phyloP scores from a whole-genome alignment of 2,329 filamentous ascomycete genomes.

The Didymosphaeria variabile region DNA sequence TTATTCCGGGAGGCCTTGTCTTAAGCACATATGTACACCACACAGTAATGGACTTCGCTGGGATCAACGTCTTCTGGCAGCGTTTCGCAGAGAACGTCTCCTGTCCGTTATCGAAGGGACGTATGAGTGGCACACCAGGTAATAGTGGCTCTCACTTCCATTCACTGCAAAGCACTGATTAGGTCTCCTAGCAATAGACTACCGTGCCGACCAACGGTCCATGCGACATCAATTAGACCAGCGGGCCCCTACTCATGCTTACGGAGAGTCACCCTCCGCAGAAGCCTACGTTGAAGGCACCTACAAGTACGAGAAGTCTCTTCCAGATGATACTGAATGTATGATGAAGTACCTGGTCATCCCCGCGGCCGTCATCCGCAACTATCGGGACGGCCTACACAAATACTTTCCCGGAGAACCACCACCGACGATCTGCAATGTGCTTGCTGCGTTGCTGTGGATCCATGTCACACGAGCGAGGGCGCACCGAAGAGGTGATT shows the following conservation, averaged over 20 bases:
- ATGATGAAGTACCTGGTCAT: slow-evolving; percentile 41
- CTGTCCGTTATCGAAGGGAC: slow-evolving; percentile 15
- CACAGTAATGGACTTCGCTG: slow-evolving; percentile 43
- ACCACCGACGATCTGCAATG: slow-evolving; percentile 41
- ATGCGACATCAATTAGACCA: slow-evolving; percentile 35
- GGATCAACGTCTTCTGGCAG: slow-evolving; percentile 40
- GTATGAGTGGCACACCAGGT: slow-evolving; percentile 16
- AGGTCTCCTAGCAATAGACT: slow-evolving; percentile 27
- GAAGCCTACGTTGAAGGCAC: slow-evolving; percentile 41
- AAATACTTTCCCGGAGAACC: slow-evolving; percentile 27
- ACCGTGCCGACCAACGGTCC: slow-evolving; percentile 32
- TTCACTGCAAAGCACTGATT: slow-evolving; percentile 16
- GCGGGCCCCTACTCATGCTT: slow-evolving; percentile 20
- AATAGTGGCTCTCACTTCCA: not conserved
- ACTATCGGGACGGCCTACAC: slow-evolving; percentile 37
- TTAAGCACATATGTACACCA: slow-evolving; percentile 48
- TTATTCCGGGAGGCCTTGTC: slow-evolving; percentile 47
- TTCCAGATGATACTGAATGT: slow-evolving; percentile 36
- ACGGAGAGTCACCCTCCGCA: slow-evolving; percentile 23
- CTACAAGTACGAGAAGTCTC: slow-evolving; percentile 36
- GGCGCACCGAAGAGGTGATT: slow-evolving; percentile 29
- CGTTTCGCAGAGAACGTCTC: slow-evolving; percentile 36
- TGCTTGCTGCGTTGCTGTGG: slow-evolving; percentile 46
- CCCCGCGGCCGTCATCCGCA: slow-evolving; percentile 35
- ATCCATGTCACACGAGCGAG: slow-evolving; percentile 47